Evolutionary conservation across 441 rosid genomes (phyloP).

Genomic region (Gossypium gossypioides): DNA sequence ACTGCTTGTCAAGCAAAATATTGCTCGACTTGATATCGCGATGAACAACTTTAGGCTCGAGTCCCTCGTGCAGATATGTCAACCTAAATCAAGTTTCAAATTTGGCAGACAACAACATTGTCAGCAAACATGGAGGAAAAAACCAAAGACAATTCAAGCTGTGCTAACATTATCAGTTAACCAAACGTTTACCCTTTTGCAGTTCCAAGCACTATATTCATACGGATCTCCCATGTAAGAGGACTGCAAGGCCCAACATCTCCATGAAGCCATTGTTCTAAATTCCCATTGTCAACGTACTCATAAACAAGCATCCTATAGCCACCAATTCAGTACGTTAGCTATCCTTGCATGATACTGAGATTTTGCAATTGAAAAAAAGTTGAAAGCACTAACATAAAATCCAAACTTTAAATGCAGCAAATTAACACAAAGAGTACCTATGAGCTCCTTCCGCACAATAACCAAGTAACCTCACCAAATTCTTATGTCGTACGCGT

Average conservation of each 20-base stretch:
- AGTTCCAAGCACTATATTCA: conserved; percentile 68
- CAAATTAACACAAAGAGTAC: conserved; percentile 22
- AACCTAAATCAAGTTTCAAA: conserved; percentile 27
- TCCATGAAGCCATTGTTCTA: conserved; percentile 92
- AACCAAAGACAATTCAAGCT: neutral
- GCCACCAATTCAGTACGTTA: neutral
- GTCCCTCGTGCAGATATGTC: conserved; percentile 81
- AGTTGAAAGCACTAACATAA: conserved; percentile 6
- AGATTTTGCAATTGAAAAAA: neutral
- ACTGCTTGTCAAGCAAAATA: conserved; percentile 75
- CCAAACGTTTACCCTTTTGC: conserved; percentile 56
- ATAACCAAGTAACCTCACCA: conserved; percentile 85
- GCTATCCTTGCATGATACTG: neutral
- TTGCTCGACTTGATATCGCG: conserved; percentile 87
- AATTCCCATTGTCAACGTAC: conserved; percentile 71
- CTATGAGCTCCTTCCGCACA: conserved; percentile 94
- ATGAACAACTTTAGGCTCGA: conserved; percentile 89
- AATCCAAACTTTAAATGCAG: neutral
- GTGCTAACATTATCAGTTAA: neutral
- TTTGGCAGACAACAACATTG: neutral
- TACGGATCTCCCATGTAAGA: conserved; percentile 79
- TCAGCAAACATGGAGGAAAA: neutral
- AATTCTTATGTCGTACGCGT: conserved; percentile 77
- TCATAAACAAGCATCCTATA: conserved; percentile 76
- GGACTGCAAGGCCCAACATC: conserved; percentile 71